These are phyloP conservation scores for Iberis amara DNA, from an alignment of 441 rosid species.

Conservation along the genomic window DNA sequence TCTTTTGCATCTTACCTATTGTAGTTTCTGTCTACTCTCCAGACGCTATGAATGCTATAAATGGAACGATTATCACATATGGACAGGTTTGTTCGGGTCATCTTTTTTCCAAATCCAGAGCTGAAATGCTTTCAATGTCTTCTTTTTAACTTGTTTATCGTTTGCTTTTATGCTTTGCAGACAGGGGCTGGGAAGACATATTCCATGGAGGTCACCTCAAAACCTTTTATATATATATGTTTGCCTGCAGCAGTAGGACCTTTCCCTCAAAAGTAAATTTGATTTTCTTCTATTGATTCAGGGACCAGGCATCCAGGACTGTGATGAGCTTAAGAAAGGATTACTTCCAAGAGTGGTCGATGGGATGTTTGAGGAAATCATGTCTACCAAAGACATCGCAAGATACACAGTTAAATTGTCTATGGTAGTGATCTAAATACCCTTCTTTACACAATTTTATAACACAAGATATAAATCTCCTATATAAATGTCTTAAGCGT, in stretches of 20 bases:
- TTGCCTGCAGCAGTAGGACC: background rate
- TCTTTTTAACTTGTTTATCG: background rate
- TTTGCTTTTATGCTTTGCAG: constrained; percentile 35
- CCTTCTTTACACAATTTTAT: background rate
- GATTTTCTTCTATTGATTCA: constrained; percentile 29
- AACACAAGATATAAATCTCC: background rate
- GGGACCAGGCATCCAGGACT: constrained; percentile 59
- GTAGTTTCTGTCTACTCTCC: constrained; percentile 1
- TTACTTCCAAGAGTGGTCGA: constrained; percentile 58
- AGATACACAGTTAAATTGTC: constrained; percentile 44
- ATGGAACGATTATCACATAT: constrained; percentile 76
- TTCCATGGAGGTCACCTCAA: constrained; percentile 63
- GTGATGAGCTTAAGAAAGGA: constrained; percentile 59
- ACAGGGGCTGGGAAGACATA: constrained; percentile 96
- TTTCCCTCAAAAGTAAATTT: background rate
- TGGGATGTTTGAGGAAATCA: constrained; percentile 48
- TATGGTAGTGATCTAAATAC: constrained; percentile 26
- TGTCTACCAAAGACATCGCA: constrained; percentile 36
- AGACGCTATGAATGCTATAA: constrained; percentile 43
- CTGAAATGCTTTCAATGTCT: background rate
- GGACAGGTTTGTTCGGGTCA: constrained; percentile 55
- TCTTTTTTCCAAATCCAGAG: constrained; percentile 1
- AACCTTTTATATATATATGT: background rate
- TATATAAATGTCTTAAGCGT: background rate
- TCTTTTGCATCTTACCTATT: constrained; percentile 11